These are phyloP conservation scores for Suillus brevipes DNA, from an alignment of 768 basidiomycete genomes.

Conservation along the genomic window DNA sequence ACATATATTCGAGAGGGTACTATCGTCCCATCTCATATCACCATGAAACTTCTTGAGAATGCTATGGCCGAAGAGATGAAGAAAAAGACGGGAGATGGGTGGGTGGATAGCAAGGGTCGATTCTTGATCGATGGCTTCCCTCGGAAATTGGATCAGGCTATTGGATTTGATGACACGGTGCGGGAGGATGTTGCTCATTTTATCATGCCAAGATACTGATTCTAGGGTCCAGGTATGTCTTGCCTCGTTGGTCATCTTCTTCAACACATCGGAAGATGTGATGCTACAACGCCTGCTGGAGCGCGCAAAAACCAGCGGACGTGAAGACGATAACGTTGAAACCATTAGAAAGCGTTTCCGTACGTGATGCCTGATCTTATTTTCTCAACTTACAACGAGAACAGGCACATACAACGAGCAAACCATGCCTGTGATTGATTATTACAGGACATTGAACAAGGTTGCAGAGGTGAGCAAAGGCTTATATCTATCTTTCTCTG, in stretches of 20 bases:
- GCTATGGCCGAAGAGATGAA: slow-evolving; percentile 75
- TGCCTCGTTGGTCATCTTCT: slow-evolving; percentile 82
- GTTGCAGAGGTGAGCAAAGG: slow-evolving; percentile 68
- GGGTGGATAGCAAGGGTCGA: slow-evolving; percentile 72
- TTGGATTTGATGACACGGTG: slow-evolving; percentile 86
- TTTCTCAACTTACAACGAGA: neutral
- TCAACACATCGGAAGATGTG: slow-evolving; percentile 82
- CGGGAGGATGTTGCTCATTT: slow-evolving; percentile 21
- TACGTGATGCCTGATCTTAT: slow-evolving; percentile 36
- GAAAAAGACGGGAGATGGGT: slow-evolving; percentile 48
- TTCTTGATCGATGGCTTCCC: slow-evolving; percentile 98
- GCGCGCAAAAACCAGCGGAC: slow-evolving; percentile 89
- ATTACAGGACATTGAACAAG: slow-evolving; percentile 67
- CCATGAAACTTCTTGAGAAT: slow-evolving; percentile 91
- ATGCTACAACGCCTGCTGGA: slow-evolving; percentile 85
- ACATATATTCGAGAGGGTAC: slow-evolving; percentile 87
- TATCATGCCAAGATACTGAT: neutral
- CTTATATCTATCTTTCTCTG: neutral
- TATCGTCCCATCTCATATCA: slow-evolving; percentile 97
- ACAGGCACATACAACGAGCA: slow-evolving; percentile 34
- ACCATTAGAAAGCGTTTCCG: slow-evolving; percentile 97
- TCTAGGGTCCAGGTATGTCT: slow-evolving; percentile 62
- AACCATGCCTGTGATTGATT: slow-evolving; percentile 91
- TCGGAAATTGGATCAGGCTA: slow-evolving; percentile 97
- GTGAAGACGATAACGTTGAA: slow-evolving; percentile 94